Percentiles rank a stretch among this genome's conserved stretches.
phyloP scores from a whole-genome alignment of 805 yeast species.

The Candida arabinofermentans region DNA sequence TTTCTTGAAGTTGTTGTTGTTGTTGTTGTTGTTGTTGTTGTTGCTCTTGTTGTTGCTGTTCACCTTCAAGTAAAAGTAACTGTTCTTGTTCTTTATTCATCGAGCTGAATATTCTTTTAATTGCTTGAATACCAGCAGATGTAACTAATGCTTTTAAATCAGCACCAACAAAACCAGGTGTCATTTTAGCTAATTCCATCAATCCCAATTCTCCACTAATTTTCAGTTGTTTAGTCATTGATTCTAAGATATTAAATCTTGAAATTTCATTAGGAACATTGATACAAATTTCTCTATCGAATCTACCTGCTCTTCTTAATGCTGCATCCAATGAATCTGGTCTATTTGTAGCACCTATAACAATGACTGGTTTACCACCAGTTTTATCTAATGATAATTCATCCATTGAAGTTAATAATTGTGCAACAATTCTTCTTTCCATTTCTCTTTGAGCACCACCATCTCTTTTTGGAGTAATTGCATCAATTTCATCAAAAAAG shows the following conservation, averaged over 20 bases:
- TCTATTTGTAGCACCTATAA: slow-evolving; percentile 94
- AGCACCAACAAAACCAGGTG: slow-evolving; percentile 98
- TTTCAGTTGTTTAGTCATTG: slow-evolving; percentile 67
- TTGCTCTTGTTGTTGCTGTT: slow-evolving; percentile 4
- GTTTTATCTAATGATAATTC: slow-evolving; percentile 85
- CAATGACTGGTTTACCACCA: slow-evolving; percentile 86
- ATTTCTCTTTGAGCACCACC: slow-evolving; percentile 97
- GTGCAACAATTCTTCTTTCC: slow-evolving; percentile 97
- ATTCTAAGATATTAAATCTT: slow-evolving; percentile 66
- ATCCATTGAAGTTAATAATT: slow-evolving; percentile 90
- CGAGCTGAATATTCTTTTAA: slow-evolving; percentile 79
- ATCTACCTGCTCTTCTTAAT: slow-evolving; percentile 92
- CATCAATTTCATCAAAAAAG: slow-evolving; percentile 95
- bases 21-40: background rate
- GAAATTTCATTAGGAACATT: slow-evolving; percentile 91
- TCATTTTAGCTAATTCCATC: slow-evolving; percentile 73
- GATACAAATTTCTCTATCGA: slow-evolving; percentile 90
- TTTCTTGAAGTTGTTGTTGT: background rate
- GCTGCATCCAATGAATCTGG: slow-evolving; percentile 96
- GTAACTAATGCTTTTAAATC: slow-evolving; percentile 91
- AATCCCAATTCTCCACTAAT: slow-evolving; percentile 71
- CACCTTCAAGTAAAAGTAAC: slow-evolving; percentile 14
- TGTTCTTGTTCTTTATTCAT: slow-evolving; percentile 40
- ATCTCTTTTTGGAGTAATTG: slow-evolving; percentile 96
- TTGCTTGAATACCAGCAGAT: slow-evolving; percentile 93